A percentile compares a stretch with the other conserved stretches of the same genome.
These are phyloP conservation scores for Yamadazyma trypodendri DNA, from an alignment of 1,139 yeast species.

Conservation along the genomic window DNA sequence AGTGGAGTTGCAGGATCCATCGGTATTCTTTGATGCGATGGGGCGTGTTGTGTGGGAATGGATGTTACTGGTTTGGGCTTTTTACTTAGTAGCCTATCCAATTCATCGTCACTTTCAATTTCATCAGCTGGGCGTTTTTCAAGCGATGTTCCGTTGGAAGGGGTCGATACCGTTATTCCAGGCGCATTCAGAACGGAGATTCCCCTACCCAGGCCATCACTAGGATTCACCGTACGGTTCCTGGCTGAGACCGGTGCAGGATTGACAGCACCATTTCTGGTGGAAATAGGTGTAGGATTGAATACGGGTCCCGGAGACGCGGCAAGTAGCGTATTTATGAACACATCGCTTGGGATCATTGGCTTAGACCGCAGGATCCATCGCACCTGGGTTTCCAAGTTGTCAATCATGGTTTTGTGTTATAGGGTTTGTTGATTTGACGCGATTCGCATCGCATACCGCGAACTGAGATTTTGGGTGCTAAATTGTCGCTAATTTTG, in stretches of 20 bases:
- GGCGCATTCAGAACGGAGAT: not conserved
- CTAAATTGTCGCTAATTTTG: too few relatives aligned
- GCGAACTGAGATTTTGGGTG: too few relatives aligned
- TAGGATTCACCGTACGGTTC: too few relatives aligned
- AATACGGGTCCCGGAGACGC: constrained; percentile 1
- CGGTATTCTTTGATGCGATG: not conserved
- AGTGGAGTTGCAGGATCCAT: too few relatives aligned
- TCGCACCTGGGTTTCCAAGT: constrained; percentile 17
- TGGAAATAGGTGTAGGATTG: not conserved
- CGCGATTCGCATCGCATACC: constrained; percentile 3
- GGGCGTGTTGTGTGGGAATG: not conserved
- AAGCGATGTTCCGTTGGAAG: not conserved
- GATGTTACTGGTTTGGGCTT: not conserved
- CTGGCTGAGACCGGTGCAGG: too few relatives aligned
- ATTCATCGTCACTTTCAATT: constrained; percentile 14
- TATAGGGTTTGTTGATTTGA: not conserved
- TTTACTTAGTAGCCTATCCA: constrained; percentile 7
- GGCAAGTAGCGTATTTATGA: constrained; percentile 3
- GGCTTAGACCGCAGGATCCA: constrained; percentile 19
- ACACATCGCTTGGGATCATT: constrained; percentile 13
- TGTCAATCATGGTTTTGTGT: constrained; percentile 12
- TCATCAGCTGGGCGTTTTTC: constrained; percentile 8
- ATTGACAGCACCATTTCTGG: not conserved
- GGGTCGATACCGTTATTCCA: too few relatives aligned
- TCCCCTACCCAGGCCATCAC: too few relatives aligned